Conservation (phyloP, 1,139 yeast genomes). For the Schwanniomyces etchellsii region DNA sequence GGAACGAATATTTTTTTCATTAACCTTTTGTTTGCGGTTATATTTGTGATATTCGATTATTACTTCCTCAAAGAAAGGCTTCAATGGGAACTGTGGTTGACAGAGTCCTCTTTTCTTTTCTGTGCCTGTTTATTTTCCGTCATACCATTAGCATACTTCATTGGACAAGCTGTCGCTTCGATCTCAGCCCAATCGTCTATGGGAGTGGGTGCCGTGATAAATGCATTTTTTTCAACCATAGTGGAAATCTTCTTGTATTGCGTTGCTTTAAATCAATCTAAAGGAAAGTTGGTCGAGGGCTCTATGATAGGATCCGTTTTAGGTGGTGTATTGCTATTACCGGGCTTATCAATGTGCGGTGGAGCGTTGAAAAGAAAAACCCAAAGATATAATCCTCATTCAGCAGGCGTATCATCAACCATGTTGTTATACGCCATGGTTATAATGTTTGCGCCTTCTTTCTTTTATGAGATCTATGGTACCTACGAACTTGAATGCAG, state of each 20-base stretch:
- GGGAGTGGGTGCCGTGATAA: slow-evolving; percentile 99
- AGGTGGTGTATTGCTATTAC: slow-evolving; percentile 86
- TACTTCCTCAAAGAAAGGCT: slow-evolving; percentile 54
- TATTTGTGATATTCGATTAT: slow-evolving; percentile 79
- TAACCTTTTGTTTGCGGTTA: slow-evolving; percentile 72
- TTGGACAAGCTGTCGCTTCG: slow-evolving; percentile 98
- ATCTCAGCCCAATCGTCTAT: slow-evolving; percentile 97
- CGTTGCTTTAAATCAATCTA: slow-evolving; percentile 81
- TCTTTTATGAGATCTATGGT: slow-evolving; percentile 87
- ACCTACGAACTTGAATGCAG: slow-evolving; percentile 74
- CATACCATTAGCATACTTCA: slow-evolving; percentile 90
- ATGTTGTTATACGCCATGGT: slow-evolving; percentile 88
- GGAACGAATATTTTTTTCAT: slow-evolving; percentile 93
- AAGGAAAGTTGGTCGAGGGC: slow-evolving; percentile 92
- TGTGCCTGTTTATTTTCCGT: slow-evolving; percentile 75
- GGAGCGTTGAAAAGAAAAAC: slow-evolving; percentile 91
- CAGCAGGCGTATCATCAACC: slow-evolving; percentile 96
- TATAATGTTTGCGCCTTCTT: slow-evolving; percentile 90
- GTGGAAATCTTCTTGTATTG: slow-evolving; percentile 91
- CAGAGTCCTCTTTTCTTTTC: slow-evolving; percentile 62
- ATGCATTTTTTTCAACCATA: slow-evolving; percentile 94
- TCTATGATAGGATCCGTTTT: slow-evolving; percentile 93
- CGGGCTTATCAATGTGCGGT: slow-evolving; percentile 95
- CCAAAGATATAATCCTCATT: slow-evolving; percentile 89
- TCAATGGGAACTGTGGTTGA: slow-evolving; percentile 43